Evolutionary conservation across 176 grass and related monocot genomes (phyloP).

Genomic region (Pontederia paniculata): DNA sequence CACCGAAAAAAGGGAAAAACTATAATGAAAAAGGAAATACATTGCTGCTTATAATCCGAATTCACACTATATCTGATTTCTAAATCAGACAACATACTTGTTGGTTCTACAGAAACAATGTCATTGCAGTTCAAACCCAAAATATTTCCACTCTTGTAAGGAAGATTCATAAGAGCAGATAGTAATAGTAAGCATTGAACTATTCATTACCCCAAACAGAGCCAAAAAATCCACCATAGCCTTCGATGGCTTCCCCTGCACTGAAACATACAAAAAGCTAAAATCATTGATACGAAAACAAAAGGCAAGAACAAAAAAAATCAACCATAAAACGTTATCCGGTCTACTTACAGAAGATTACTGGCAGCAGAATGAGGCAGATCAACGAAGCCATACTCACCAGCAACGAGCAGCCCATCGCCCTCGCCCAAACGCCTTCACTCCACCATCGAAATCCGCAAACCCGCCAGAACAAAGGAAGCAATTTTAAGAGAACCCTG

Average conservation of each 20-base stretch:
- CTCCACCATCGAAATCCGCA: conserved; percentile 21
- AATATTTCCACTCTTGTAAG: too few species aligned
- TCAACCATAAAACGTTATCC: not conserved
- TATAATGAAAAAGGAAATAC: too few species aligned
- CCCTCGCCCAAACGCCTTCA: conserved; percentile 71
- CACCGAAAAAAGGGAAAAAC: too few species aligned
- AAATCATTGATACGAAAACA: conserved; percentile 9
- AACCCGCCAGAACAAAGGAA: not conserved
- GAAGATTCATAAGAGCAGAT: too few species aligned
- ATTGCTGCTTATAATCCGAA: too few species aligned
- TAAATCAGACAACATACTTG: too few species aligned
- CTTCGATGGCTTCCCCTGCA: conserved; percentile 92
- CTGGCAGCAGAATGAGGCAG: conserved; percentile 83
- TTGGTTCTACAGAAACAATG: too few species aligned
- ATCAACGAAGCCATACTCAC: conserved; percentile 94
- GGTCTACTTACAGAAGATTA: conserved; percentile 69
- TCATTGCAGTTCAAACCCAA: too few species aligned
- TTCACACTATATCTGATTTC: too few species aligned
- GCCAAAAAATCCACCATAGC: conserved; percentile 73
- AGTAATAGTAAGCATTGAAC: too few species aligned
- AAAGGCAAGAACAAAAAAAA: not conserved
- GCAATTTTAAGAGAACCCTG: conserved; percentile 3
- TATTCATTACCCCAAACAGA: conserved; percentile 64
- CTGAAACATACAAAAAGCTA: conserved; percentile 20
- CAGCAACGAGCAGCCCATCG: conserved; percentile 94